Percentiles rank a stretch among this genome's conserved stretches.
Conservation (phyloP, 2,329 filamentous ascomycete genomes). For the Lithohypha guttulata region DNA sequence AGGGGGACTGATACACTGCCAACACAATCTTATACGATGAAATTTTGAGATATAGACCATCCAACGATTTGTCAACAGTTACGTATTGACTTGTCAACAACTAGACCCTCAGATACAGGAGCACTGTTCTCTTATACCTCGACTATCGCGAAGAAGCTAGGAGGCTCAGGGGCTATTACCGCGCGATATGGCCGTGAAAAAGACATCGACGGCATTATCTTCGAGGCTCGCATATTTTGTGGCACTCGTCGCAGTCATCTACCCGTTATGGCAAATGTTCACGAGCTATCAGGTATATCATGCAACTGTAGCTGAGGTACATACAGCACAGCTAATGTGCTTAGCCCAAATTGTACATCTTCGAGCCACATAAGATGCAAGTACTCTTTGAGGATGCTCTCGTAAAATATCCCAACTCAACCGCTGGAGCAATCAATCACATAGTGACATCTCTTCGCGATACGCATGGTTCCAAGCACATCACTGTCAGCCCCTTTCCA, state of each 20-base stretch:
- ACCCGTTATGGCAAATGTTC: constrained; percentile 5
- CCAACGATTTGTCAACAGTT: no score
- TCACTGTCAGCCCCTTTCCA: constrained; percentile 11
- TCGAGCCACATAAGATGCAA: constrained; percentile 19
- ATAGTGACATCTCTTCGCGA: constrained; percentile 52
- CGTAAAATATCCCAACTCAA: constrained; percentile 28
- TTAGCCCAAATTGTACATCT: constrained; percentile 19
- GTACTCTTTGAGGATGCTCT: constrained; percentile 18
- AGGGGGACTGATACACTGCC: no score
- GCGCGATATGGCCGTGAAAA: not conserved
- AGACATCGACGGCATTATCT: not conserved
- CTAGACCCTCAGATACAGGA: no score
- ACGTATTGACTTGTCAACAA: no score
- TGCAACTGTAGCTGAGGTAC: not conserved
- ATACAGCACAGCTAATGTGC: not conserved
- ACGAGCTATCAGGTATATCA: constrained; percentile 3
- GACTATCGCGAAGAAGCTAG: no score
- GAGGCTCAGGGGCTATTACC: no score
- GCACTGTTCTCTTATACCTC: no score
- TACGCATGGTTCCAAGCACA: constrained; percentile 21
- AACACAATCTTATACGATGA: no score
- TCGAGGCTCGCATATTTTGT: constrained; percentile 2
- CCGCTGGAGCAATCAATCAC: constrained; percentile 49
- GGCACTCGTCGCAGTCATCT: constrained; percentile 3
- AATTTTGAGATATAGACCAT: no score